Evolutionary conservation across 805 yeast species (phyloP), one percentile per base, ranked within the genome.

Genomic region (Maudiozyma serrabonitensis): DNA sequence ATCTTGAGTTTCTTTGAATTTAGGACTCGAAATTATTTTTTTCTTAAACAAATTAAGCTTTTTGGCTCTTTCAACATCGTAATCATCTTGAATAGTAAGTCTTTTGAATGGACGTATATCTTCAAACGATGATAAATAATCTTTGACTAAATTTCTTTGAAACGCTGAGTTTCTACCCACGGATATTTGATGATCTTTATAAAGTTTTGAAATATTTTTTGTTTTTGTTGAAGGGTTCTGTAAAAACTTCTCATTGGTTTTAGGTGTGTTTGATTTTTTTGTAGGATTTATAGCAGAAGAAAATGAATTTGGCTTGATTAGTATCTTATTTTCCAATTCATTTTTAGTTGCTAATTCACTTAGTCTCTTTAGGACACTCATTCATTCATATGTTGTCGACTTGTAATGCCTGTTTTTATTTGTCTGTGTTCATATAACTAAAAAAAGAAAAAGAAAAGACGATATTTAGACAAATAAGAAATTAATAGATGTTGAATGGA

Each of bases 111-210:
- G 50, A 13, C 59, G 56, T 15, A 55, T 45, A 13, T 42, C 12
- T 5, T 57, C 57, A 44, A 66, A 50, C 6, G 71, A 62, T 35
- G 58, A 56, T 18, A 68, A 51, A 42, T 61, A 61, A 37, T 60
- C 63, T 47, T 59, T 61, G 4, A 63, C 62, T 1, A 46, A 47
- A 19, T 54, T 59, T 40, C 61, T 56, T 35, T 67, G 64, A 46
- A 56, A 63, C 15, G 50, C 47, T 2, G 71, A 68, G 4, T 64
- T 68, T 25, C 52, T 57, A 3, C 70, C 70, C 2, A 67, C 60
- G 8, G 53, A 42, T 15, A 46, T 38, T 12, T 53, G 42, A 43
- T 59, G 51, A 1, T 56, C 50, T 46, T 50, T 32, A 16, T 38
- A 40, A 13, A 34, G 41, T 18, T 38, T 38, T 2, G 16, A 15